Evolutionary conservation across 2,329 filamentous ascomycete species (phyloP), one percentile per base, ranked within the genome.

Genomic region (Epichloe gansuensis): DNA sequence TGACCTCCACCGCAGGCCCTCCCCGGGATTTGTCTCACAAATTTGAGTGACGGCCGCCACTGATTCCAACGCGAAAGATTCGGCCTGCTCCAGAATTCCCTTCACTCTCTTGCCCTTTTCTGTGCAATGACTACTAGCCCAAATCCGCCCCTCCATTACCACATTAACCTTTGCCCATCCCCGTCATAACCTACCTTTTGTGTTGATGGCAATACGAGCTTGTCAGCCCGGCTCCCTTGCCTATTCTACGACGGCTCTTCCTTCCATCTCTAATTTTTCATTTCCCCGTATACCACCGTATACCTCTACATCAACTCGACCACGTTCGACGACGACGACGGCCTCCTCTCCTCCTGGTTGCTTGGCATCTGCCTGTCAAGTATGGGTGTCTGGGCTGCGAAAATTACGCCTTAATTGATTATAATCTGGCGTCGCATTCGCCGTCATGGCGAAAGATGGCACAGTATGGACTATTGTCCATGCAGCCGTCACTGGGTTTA

Each of bases 381-480:
- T 9, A 51, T 51, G 42, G 42, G 49, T 52, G 21, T 28, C 41
- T n/a, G 12, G 46, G 49, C 46, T 6, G 37, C 35, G 44, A 52
- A 23, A 34, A 48, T 23, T 6, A 21, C 28, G 28, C 34, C 41
- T 13, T 38, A 4, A 34, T 45, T 35, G n/a, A 41, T 28, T 17
- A 23, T 25, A 21, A 25, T 37, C 45, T 41, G 37, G 21, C 31
- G 34, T 31, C 34, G 13, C 25, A 12, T 51, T 44, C 38, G 21
- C 28, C 44, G 34, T 38, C 44, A 52, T 55, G 47, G 38, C n/a
- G 31, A 48, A 45, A 11, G 48, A 41, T 52, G 47, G 15, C 41
- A 46, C 48, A 38, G 11, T 51, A 31, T 55, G 54, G 54, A 55
- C 54, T 9, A 52, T 53, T 12, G 51, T 55, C 50, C 54, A 55